Evolutionary conservation across 176 grass and related monocot genomes (phyloP), one percentile per base, ranked within the genome.

Genomic region (Oryza rufipogon): DNA sequence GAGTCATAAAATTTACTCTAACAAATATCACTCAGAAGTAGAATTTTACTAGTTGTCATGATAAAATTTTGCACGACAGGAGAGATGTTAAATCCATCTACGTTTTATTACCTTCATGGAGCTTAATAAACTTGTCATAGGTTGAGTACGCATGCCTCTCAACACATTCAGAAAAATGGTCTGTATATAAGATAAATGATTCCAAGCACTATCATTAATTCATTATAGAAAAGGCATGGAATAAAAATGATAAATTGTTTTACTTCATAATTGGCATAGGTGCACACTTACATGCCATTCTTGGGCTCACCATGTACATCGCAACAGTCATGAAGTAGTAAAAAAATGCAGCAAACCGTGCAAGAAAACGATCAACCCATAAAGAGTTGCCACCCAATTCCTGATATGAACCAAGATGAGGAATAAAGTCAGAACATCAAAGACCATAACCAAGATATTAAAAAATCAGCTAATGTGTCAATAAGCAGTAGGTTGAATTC

Each of bases 91-190:
- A 61, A 0, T 41, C 12, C 25, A 41, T 33, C 38, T 38, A 73
- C 9, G 14, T 17, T 56, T 44, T 7, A n/a, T 75, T 83, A 99
- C 96, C 93, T 92, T 65, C 96, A 56, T 92, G 23, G 44, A 83
- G 86, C 84, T 94, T 99, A 26, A 99, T 39, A 80, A 99, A 99
- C 78, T 99, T 96, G 75, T 99, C 93, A 87, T 99, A 99, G 17
- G 96, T 99, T 81, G 93, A 99, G 54, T 87, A 99, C 17, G 96
- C 96, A 80, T 99, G 96, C 74, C 83, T 92, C 86, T 99, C 96
- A 60, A 99, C 96, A 76, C 96, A 99, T 89, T 99, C 96, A 79
- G 93, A 96, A 74, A 99, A 96, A 66, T 99, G 96, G 81, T 99
- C 93, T 96, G 93, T n/a, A 83, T 25, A 75, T 64, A 87, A 92